phyloP scores from a whole-genome alignment of 192 early-diverging fungal species.

The Coemansia sp. region DNA sequence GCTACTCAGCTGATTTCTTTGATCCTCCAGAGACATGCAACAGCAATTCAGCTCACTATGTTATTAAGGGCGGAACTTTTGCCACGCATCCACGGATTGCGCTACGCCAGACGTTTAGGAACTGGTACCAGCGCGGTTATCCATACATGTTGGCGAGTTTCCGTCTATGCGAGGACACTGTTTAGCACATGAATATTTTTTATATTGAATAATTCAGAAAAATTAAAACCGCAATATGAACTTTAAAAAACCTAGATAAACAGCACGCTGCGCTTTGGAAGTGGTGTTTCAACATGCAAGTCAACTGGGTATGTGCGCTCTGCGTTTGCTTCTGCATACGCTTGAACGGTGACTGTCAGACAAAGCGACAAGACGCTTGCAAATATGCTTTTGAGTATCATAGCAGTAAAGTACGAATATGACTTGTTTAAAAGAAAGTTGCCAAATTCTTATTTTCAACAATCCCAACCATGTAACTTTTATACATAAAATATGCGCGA shows the following conservation, averaged over 20 bases:
- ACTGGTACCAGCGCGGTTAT: constrained; percentile 91
- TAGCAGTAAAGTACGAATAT: neutral
- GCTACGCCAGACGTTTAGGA: constrained; percentile 70
- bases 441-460: neutral
- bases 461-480: neutral
- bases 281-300: constrained; percentile 35
- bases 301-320: constrained; percentile 31
- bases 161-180: constrained; percentile 52
- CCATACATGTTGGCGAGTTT: constrained; percentile 82
- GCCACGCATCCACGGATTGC: constrained; percentile 81
- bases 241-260: constrained; percentile 7
- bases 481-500: neutral
- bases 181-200: neutral
- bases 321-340: neutral
- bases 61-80: constrained; percentile 83
- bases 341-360: constrained; percentile 1
- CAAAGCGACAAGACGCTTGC: neutral
- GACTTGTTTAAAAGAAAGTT: neutral
- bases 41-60: constrained; percentile 65
- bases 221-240: neutral
- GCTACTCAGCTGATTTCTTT: constrained; percentile 90
- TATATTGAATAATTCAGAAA: neutral
- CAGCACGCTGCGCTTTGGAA: constrained; percentile 15
- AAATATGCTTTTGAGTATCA: neutral
- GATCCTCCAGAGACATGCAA: constrained; percentile 54